Conservation (phyloP, 2,329 filamentous ascomycete genomes). For the Penicillium griseofulvum region DNA sequence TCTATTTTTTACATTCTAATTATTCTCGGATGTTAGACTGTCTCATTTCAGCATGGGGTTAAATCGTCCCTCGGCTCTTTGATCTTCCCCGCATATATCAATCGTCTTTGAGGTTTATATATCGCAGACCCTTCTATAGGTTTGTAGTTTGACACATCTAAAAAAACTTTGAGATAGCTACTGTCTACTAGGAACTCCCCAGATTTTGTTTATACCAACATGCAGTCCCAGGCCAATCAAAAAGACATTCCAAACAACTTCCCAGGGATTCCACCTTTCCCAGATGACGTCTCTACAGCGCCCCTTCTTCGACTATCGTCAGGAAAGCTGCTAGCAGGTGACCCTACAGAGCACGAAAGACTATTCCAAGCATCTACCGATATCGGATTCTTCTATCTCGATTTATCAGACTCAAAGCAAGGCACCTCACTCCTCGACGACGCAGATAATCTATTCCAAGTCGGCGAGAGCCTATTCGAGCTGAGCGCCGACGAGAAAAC, state of each 20-base stretch:
- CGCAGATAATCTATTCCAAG: conserved; percentile 47
- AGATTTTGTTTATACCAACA: not conserved
- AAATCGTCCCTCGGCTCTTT: conserved; percentile 12
- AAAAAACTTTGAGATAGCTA: not conserved
- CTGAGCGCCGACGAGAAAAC: conserved; percentile 52
- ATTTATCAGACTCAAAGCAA: conserved; percentile 40
- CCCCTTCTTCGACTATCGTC: conserved; percentile 46
- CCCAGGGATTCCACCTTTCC: conserved; percentile 40
- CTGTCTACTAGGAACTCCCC: not conserved
- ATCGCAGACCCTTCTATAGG: not conserved
- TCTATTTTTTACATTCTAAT: not conserved
- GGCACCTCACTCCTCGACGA: conserved; percentile 44
- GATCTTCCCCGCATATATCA: conserved; percentile 23
- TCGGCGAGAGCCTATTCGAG: conserved; percentile 49
- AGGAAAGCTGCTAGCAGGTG: conserved; percentile 36
- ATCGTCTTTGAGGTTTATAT: not conserved
- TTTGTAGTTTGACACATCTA: not conserved
- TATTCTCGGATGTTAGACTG: not conserved
- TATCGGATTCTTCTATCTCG: conserved; percentile 59
- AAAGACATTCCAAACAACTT: conserved; percentile 21
- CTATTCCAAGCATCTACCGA: conserved; percentile 45
- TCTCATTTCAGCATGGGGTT: not conserved
- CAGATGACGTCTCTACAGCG: conserved; percentile 42
- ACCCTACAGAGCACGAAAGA: conserved; percentile 34
- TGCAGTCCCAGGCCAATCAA: conserved; percentile 2